Conservation (phyloP, 1,284 basidiomycete genomes). For the Fomitiporia mediterranea region DNA sequence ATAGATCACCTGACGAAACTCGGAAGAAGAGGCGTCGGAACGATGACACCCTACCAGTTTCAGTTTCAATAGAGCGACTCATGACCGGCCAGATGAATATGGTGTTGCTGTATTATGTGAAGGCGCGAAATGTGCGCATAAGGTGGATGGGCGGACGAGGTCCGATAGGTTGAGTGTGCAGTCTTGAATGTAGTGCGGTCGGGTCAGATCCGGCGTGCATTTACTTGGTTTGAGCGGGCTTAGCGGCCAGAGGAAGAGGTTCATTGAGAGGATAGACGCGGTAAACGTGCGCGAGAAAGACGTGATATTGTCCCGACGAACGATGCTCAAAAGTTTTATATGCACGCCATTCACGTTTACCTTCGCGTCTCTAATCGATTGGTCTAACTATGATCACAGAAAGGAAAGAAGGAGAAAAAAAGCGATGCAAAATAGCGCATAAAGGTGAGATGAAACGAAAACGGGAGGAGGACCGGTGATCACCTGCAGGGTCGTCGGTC, state of each 20-base stretch:
- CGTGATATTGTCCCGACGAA: not conserved
- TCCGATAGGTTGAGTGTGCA: not conserved
- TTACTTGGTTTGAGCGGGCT: not conserved
- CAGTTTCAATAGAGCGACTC: not conserved
- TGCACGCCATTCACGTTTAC: too few relatives aligned
- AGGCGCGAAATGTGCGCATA: not conserved
- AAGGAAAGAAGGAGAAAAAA: not conserved
- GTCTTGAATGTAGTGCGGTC: not conserved
- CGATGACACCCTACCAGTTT: not conserved
- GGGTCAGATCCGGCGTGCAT: not conserved
- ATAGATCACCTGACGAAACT: not conserved
- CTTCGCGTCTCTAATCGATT: too few relatives aligned
- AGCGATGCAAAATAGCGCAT: not conserved
- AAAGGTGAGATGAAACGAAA: not conserved
- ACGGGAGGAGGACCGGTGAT: not conserved
- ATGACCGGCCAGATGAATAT: too few relatives aligned
- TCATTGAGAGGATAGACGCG: not conserved
- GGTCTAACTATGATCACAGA: not conserved
- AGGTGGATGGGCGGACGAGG: not conserved
- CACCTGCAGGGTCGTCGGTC: constrained; percentile 1
- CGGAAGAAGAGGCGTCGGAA: not conserved
- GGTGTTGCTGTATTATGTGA: not conserved
- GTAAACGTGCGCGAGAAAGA: not conserved
- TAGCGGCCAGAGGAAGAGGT: too few relatives aligned
- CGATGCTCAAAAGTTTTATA: too few relatives aligned